phyloP scores from a whole-genome alignment of 1,139 yeast genomes.

The Taphrina sp. region DNA sequence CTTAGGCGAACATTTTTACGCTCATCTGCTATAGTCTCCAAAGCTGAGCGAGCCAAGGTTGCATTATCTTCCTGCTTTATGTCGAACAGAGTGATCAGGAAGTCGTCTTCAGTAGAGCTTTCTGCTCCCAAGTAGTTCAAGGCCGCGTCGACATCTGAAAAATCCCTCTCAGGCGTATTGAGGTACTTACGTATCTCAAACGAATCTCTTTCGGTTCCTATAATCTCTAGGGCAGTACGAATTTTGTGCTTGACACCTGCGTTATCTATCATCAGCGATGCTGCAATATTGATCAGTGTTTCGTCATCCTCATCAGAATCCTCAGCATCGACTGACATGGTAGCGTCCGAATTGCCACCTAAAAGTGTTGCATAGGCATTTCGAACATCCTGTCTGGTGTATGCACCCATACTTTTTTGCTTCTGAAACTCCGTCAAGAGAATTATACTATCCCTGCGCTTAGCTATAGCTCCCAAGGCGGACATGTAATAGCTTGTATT shows the following conservation, averaged over 20 bases:
- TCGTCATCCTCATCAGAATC: slow-evolving; percentile 43
- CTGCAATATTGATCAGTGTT: slow-evolving; percentile 39
- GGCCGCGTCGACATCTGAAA: slow-evolving; percentile 55
- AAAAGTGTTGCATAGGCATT: slow-evolving; percentile 49
- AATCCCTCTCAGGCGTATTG: slow-evolving; percentile 39
- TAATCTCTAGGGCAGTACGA: slow-evolving; percentile 53
- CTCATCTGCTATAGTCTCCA: slow-evolving; percentile 30
- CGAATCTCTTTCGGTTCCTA: slow-evolving; percentile 58
- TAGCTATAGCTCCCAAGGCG: slow-evolving; percentile 54
- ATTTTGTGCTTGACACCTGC: slow-evolving; percentile 43
- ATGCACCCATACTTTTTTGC: slow-evolving; percentile 55
- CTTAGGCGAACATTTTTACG: slow-evolving; percentile 19
- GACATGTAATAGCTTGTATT: slow-evolving; percentile 8
- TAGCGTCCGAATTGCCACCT: slow-evolving; percentile 37
- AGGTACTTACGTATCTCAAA: slow-evolving; percentile 44
- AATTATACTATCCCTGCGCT: slow-evolving; percentile 50
- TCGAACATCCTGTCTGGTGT: slow-evolving; percentile 61
- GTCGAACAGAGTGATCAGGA: slow-evolving; percentile 68
- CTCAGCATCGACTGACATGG: slow-evolving; percentile 46
- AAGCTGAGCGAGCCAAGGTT: slow-evolving; percentile 24
- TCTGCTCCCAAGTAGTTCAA: slow-evolving; percentile 61
- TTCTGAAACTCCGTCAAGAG: slow-evolving; percentile 56
- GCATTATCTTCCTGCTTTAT: slow-evolving; percentile 55
- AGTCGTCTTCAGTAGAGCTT: slow-evolving; percentile 70
- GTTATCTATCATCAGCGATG: slow-evolving; percentile 14